Evolutionary conservation across 805 yeast genomes (phyloP).

Genomic region (Ogataea saltuana): DNA sequence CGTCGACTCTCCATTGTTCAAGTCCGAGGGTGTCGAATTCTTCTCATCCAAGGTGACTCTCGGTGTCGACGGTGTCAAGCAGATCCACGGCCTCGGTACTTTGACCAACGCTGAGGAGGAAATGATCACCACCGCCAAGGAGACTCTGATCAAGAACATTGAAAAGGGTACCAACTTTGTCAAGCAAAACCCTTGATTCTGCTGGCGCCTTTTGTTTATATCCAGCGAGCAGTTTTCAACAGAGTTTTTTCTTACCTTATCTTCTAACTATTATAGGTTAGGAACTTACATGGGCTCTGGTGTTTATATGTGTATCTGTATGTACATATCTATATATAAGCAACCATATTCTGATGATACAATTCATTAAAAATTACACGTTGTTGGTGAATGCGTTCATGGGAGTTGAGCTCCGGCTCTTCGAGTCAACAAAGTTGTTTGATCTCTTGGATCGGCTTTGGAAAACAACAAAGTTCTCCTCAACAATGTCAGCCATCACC

Average conservation of each 20-base stretch:
- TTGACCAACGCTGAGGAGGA: conserved; percentile 79
- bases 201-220: too few species aligned
- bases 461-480: conserved; percentile 34
- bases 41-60: conserved; percentile 93
- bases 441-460: conserved; percentile 29
- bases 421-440: conserved; percentile 19
- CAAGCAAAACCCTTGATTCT: conserved; percentile 66
- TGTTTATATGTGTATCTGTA: too few species aligned
- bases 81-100: conserved; percentile 75
- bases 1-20: conserved; percentile 76
- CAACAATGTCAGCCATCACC: conserved; percentile 43
- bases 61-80: conserved; percentile 86
- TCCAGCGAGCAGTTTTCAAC: too few species aligned
- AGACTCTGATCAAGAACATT: conserved; percentile 87
- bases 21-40: conserved; percentile 90
- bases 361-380: too few species aligned
- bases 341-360: background rate
- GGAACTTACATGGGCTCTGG: too few species aligned
- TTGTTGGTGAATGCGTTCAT: conserved; percentile 37
- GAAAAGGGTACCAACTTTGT: conserved; percentile 91
- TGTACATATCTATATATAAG: too few species aligned
- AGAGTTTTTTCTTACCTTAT: too few species aligned
- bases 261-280: too few species aligned
- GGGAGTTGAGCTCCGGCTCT: conserved; percentile 28
- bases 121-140: conserved; percentile 80